Conservation (phyloP, 169 alveolate genomes). For the Plasmodium gonderi region DNA sequence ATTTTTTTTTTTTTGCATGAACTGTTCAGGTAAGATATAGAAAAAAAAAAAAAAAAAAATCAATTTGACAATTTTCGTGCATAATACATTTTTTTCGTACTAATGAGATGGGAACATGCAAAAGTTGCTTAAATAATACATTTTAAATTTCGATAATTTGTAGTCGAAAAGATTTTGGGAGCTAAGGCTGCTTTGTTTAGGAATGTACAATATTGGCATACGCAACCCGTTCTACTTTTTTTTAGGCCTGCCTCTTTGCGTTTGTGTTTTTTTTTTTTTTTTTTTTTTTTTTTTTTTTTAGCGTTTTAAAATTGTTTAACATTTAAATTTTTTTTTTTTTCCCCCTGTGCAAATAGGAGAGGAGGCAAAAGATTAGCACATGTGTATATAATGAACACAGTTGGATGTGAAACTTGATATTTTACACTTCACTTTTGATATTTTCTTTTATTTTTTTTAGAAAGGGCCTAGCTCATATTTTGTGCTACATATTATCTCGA, state of each 20-base stretch:
- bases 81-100: background rate
- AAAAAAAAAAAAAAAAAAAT: background rate
- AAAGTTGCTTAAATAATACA: background rate
- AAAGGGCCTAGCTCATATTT: too few relatives aligned
- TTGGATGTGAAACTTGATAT: background rate
- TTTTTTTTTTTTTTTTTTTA: background rate
- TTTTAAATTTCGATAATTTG: background rate
- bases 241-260: too few relatives aligned
- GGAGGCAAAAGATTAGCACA: background rate
- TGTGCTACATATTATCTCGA: too few relatives aligned
- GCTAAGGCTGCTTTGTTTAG: background rate
- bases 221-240: background rate
- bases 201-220: background rate
- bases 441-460: background rate
- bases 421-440: background rate
- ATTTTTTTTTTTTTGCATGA: background rate
- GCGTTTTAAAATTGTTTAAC: background rate
- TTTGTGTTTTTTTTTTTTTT: too few relatives aligned
- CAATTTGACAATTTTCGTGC: background rate
- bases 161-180: background rate
- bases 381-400: background rate
- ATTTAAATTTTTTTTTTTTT: background rate
- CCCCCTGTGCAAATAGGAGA: background rate
- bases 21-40: background rate
- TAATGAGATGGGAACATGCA: background rate